Evolutionary conservation across 805 yeast genomes (phyloP).

Genomic region (Candida silvatica): DNA sequence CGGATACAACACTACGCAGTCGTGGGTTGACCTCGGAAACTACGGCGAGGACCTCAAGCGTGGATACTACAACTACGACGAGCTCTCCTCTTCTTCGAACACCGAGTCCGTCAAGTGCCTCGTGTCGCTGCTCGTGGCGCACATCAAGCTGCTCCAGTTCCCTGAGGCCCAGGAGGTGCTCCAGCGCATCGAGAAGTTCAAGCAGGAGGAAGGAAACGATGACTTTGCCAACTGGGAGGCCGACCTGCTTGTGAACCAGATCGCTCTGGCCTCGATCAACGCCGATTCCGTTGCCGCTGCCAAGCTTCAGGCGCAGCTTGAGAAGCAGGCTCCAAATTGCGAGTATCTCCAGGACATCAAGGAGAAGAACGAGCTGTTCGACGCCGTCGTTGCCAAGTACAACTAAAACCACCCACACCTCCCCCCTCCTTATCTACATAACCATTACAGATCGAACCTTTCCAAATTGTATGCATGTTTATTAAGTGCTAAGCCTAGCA

Average conservation of each 20-base stretch:
- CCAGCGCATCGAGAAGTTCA: slow-evolving; percentile 26
- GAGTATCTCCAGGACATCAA: slow-evolving; percentile 47
- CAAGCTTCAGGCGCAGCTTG: slow-evolving; percentile 27
- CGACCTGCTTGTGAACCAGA: slow-evolving; percentile 55
- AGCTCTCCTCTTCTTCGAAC: slow-evolving; percentile 52
- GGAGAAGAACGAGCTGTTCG: slow-evolving; percentile 59
- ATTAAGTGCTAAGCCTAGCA: too few species aligned
- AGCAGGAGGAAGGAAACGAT: slow-evolving; percentile 2
- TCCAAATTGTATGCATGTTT: slow-evolving; percentile 28
- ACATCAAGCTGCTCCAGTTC: slow-evolving; percentile 67
- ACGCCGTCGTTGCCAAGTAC: slow-evolving; percentile 58
- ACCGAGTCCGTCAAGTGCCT: slow-evolving; percentile 37
- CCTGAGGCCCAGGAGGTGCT: slow-evolving; percentile 76
- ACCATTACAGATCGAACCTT: slow-evolving; percentile 14
- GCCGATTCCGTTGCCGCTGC: slow-evolving; percentile 24
- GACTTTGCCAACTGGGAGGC: slow-evolving; percentile 19
- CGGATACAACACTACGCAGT: slow-evolving; percentile 69
- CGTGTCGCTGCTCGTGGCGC: slow-evolving; percentile 60
- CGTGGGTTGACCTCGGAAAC: slow-evolving; percentile 37
- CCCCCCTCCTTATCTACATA: slow-evolving; percentile 6
- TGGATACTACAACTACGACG: slow-evolving; percentile 68
- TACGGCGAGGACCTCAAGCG: slow-evolving; percentile 33
- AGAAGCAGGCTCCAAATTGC: slow-evolving; percentile 36
- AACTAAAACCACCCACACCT: too few species aligned
- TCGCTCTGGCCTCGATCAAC: slow-evolving; percentile 51